Conservation (phyloP, 176 grass and related monocot species). For the Tuctoria greenei region DNA sequence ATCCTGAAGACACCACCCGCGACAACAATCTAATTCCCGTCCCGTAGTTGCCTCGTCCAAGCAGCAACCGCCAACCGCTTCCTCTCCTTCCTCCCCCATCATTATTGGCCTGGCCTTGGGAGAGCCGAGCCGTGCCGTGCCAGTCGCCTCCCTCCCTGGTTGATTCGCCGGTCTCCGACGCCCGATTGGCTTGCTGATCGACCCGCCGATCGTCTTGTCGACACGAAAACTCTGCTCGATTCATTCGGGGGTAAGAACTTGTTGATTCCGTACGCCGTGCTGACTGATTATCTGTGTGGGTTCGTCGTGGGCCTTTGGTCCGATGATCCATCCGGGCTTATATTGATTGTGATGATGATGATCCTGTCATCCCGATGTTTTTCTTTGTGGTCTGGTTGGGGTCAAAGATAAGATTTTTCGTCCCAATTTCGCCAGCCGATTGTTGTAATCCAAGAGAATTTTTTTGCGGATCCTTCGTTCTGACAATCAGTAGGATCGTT, state of each 20-base stretch:
- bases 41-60: neutral
- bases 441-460: neutral
- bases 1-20: neutral
- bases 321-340: neutral
- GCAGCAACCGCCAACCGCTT: constrained; percentile 15
- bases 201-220: neutral
- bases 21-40: neutral
- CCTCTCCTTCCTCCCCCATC: neutral
- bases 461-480: constrained; percentile 6
- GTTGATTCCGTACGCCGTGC: neutral
- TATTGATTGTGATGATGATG: neutral
- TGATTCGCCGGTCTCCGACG: constrained; percentile 27
- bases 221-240: constrained; percentile 15
- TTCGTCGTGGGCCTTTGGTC: neutral
- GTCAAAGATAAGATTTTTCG: neutral
- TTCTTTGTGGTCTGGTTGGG: neutral
- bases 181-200: neutral
- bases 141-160: constrained; percentile 22
- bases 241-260: constrained; percentile 42
- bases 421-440: neutral
- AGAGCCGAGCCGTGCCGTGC: constrained; percentile 16
- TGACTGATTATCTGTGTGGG: neutral
- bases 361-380: neutral
- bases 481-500: neutral
- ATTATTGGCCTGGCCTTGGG: constrained; percentile 23